Base-by-base conservation (phyloP, 768 basidiomycete species). In the Mycena venus region DNA sequence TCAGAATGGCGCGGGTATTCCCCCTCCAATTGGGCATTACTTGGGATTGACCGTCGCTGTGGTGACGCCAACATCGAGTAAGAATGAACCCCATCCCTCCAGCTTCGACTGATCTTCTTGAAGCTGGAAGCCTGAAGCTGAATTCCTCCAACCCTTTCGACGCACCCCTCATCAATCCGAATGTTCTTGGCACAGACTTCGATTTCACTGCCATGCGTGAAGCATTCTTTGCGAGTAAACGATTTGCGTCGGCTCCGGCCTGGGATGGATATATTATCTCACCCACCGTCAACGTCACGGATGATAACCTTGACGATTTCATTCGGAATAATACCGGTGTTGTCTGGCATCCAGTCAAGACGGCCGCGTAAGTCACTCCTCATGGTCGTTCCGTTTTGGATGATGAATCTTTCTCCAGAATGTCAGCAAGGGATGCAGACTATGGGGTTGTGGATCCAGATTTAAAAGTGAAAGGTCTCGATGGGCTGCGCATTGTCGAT, bases 111-210 rank as follows among this genome's bases (percentile, higher is more conserved):
- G 36, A 38, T 38, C 14, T 38, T 38, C 36, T 38, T 38, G 36
- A 38, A 82, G 81, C 73, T 32, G 82, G 82, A 6, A 71, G 64
- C 9, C 34, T 83, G 6, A 77, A 76, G 15, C 74, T 88, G 69
- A 85, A 81, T 51, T 84, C 86, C 10, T 83, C 81, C 10, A 78
- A 83, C 72, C 82, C 87, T 19, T 89, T 88, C 80, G 82, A 81
- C 40, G 44, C 78, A 42, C 88, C 89, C 1, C 62, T 79, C 19
- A 88, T 90, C 79, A 84, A 90, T 75, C 86, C 88, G 1, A 85
- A 84, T 63, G 85, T 88, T 81, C 83, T 85, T 17, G 76, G 63
- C 15, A 62, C 68, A 25, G 62, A 49, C 4, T 78, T 79, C 63
- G 82, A 81, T 68, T 56, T 78, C 15, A 64, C 58, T 27, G 74